Evolutionary conservation across 257 asterid species (phyloP).

Genomic region (Solanum paucissectum): DNA sequence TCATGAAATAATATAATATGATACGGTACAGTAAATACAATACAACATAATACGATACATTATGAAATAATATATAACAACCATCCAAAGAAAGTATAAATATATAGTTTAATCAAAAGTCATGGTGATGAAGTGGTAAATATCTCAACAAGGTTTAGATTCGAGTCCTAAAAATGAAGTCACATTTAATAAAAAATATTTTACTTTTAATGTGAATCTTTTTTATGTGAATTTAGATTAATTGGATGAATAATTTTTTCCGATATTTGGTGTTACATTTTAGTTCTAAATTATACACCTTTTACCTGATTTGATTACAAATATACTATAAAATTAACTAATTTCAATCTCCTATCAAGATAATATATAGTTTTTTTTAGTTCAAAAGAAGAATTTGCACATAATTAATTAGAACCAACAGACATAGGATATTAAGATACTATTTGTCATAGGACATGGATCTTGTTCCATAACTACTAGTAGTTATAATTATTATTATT

Average conservation of each 20-base stretch:
- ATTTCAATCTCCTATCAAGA: neutral
- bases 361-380: neutral
- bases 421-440: neutral
- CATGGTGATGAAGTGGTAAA: too few relatives aligned
- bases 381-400: neutral
- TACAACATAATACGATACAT: neutral
- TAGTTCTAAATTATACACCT: neutral
- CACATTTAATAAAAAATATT: neutral
- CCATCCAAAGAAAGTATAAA: neutral
- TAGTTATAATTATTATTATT: neutral
- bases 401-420: neutral
- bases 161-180: neutral
- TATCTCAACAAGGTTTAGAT: neutral
- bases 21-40: too few relatives aligned
- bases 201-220: accelerated
- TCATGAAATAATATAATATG: neutral
- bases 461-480: neutral
- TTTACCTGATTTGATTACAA: neutral
- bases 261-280: neutral
- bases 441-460: neutral
- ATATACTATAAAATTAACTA: neutral
- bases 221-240: neutral
- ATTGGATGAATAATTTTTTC: neutral
- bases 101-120: neutral
- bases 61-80: neutral